These are phyloP conservation scores for Chloropicon primus DNA, from an alignment of 139 green algal species.

Conservation along the genomic window DNA sequence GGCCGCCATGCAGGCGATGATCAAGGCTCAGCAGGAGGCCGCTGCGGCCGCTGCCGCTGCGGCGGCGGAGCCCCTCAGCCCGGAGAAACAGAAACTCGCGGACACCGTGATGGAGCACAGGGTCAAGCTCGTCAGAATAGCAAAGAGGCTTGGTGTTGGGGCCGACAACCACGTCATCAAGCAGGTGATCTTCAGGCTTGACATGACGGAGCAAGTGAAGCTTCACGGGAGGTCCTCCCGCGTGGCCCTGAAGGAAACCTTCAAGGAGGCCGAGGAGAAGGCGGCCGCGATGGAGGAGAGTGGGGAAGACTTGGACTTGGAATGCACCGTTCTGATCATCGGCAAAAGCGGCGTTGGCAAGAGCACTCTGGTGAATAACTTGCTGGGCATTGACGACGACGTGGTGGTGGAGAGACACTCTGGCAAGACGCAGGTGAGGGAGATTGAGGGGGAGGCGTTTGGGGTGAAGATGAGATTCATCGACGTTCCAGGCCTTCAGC, in stretches of 20 bases:
- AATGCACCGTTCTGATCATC: slow-evolving; percentile 53
- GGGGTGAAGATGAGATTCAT: slow-evolving; percentile 59
- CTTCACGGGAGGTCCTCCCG: slow-evolving; percentile 11
- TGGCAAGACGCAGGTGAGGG: slow-evolving; percentile 21
- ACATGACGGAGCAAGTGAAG: slow-evolving; percentile 60
- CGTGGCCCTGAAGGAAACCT: background rate
- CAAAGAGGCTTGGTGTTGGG: slow-evolving; percentile 31
- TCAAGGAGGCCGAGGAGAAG: slow-evolving; percentile 12
- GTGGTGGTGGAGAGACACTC: slow-evolving; percentile 15
- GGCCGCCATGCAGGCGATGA: background rate
- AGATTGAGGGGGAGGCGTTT: slow-evolving; percentile 29
- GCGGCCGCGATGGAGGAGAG: slow-evolving; percentile 15
- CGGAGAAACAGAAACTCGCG: background rate
- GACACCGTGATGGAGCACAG: slow-evolving; percentile 33
- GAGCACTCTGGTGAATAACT: slow-evolving; percentile 43
- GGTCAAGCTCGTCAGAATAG: slow-evolving; percentile 44
- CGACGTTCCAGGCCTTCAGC: slow-evolving; percentile 59
- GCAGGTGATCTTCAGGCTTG: slow-evolving; percentile 53
- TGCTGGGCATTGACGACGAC: slow-evolving; percentile 32
- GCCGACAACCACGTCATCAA: slow-evolving; percentile 30
- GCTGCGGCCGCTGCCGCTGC: too few relatives aligned
- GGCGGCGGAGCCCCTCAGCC: background rate
- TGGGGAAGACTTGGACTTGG: slow-evolving; percentile 29
- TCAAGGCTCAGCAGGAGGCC: background rate
- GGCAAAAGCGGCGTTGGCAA: slow-evolving; percentile 59